A percentile compares a stretch with the other conserved stretches of the same genome.
Evolutionary conservation across 495 filamentous ascomycete genomes (phyloP).

Genomic region (Penicillium roqueforti): DNA sequence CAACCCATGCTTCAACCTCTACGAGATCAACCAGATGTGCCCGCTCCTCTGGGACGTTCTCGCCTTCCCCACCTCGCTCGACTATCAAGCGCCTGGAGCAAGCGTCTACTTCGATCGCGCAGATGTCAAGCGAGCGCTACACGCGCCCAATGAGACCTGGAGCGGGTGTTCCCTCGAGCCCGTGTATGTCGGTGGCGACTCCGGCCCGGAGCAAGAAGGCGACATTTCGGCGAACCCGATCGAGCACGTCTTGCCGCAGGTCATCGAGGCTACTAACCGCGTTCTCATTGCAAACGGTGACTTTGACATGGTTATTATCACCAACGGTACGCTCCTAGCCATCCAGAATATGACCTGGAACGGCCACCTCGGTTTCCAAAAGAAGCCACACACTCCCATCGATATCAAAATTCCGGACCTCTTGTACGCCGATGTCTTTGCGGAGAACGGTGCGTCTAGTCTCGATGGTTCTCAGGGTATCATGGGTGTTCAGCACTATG

Average conservation of each 20-base stretch:
- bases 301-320: constrained; percentile 58
- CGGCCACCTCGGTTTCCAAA: constrained; percentile 50
- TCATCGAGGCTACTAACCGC: constrained; percentile 58
- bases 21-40: constrained; percentile 48
- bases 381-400: constrained; percentile 35
- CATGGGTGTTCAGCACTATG: constrained; percentile 61
- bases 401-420: constrained; percentile 37
- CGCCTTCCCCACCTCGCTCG: constrained; percentile 40
- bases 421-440: constrained; percentile 29
- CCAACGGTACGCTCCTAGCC: constrained; percentile 20
- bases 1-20: constrained; percentile 62
- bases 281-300: constrained; percentile 57
- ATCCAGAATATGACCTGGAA: constrained; percentile 6
- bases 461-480: constrained; percentile 47
- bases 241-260: constrained; percentile 51
- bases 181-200: constrained; percentile 43
- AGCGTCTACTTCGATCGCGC: constrained; percentile 54
- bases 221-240: constrained; percentile 42
- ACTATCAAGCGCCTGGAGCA: constrained; percentile 38
- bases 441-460: constrained; percentile 23
- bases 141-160: constrained; percentile 50
- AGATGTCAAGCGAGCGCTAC: constrained; percentile 56
- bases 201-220: constrained; percentile 35
- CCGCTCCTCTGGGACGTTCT: constrained; percentile 47
- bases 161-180: constrained; percentile 34